Evolutionary conservation across 2,329 filamentous ascomycete genomes (phyloP).

Genomic region (Colletotrichum sp.): DNA sequence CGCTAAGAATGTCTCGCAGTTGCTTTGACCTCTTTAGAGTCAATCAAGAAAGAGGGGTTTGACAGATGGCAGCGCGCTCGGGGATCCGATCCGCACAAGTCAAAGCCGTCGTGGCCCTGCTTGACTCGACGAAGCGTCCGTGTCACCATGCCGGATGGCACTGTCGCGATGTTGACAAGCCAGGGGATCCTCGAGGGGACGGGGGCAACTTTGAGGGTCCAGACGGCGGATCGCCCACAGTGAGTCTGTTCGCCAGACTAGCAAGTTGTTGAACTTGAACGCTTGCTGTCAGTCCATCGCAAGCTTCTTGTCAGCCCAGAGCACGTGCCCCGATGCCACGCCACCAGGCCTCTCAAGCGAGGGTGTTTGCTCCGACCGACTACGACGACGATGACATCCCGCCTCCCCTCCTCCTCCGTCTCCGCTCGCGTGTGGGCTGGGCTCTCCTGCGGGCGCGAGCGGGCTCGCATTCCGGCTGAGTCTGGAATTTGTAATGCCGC

Average conservation of each 20-base stretch:
- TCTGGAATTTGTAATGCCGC: background rate
- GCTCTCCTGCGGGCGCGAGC: background rate
- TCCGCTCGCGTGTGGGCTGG: background rate
- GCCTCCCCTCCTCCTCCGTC: background rate
- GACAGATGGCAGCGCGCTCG: background rate
- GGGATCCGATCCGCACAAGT: background rate
- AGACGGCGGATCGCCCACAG: background rate
- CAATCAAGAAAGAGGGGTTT: background rate
- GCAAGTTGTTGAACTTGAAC: background rate
- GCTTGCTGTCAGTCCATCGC: background rate
- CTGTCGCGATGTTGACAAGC: conserved; percentile 16
- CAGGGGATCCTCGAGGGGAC: conserved; percentile 5
- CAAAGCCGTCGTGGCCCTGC: background rate
- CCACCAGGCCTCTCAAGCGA: background rate
- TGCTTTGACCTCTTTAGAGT: conserved; percentile 1
- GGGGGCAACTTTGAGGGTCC: background rate
- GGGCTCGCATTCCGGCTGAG: background rate
- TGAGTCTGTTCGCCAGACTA: conserved; percentile 9
- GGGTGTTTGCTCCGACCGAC: background rate
- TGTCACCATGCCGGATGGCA: background rate
- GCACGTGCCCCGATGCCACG: background rate
- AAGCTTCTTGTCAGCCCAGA: background rate
- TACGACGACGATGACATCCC: background rate
- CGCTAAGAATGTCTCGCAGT: conserved; percentile 8
- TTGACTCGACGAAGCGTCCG: conserved; percentile 16